Conservation (phyloP, 1,139 yeast genomes). For the Casaregolazyma lundiana region DNA sequence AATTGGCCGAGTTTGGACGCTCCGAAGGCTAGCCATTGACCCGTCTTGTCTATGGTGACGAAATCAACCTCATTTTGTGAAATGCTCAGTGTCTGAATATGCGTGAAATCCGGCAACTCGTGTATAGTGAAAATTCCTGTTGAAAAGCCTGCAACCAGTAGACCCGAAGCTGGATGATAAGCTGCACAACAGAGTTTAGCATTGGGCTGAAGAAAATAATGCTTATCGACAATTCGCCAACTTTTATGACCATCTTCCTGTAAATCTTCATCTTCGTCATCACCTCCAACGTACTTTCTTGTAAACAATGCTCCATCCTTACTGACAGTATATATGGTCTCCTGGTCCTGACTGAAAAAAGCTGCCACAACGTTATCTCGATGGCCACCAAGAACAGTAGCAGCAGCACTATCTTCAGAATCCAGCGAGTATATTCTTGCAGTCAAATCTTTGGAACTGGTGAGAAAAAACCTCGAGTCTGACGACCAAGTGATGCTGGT, state of each 20-base stretch:
- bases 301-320: slow-evolving; percentile 91
- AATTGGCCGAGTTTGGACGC: slow-evolving; percentile 88
- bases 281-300: slow-evolving; percentile 73
- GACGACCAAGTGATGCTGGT: slow-evolving; percentile 79
- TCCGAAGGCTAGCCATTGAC: slow-evolving; percentile 98
- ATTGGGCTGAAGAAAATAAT: slow-evolving; percentile 60
- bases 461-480: slow-evolving; percentile 81
- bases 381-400: slow-evolving; percentile 88
- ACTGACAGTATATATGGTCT: slow-evolving; percentile 82
- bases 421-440: slow-evolving; percentile 78
- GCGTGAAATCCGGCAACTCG: slow-evolving; percentile 71
- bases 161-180: slow-evolving; percentile 66
- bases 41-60: slow-evolving; percentile 71
- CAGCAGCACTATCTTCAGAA: slow-evolving; percentile 71
- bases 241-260: slow-evolving; percentile 42
- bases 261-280: slow-evolving; percentile 31
- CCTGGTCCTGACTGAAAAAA: slow-evolving; percentile 81
- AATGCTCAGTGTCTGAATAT: slow-evolving; percentile 84
- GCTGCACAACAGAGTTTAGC: slow-evolving; percentile 76
- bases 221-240: slow-evolving; percentile 82
- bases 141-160: slow-evolving; percentile 83
- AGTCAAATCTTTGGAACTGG: slow-evolving; percentile 87
- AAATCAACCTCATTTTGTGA: slow-evolving; percentile 88
- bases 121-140: slow-evolving; percentile 92
- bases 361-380: slow-evolving; percentile 84